These are phyloP conservation scores for Gaertneriomyces sp. DNA, from an alignment of 192 early-diverging fungal species.

Conservation along the genomic window DNA sequence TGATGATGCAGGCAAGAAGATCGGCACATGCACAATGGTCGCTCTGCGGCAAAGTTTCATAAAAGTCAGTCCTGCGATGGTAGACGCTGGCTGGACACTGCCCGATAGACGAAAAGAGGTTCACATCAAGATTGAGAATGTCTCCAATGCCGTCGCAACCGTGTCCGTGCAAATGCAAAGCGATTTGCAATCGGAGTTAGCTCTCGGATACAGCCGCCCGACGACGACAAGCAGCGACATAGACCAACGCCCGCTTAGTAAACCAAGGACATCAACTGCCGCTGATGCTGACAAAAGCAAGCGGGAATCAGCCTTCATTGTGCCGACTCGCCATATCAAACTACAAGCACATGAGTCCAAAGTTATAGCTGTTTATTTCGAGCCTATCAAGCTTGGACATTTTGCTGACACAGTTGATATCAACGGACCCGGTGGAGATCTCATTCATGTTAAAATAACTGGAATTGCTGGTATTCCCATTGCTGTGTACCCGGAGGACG, in stretches of 20 bases:
- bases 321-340: slow-evolving; percentile 30
- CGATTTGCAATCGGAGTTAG: slow-evolving; percentile 21
- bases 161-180: slow-evolving; percentile 39
- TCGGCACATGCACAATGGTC: slow-evolving; percentile 43
- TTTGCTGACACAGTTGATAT: slow-evolving; percentile 46
- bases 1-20: slow-evolving; percentile 49
- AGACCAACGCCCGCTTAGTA: neutral
- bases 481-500: slow-evolving; percentile 52
- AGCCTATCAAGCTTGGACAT: slow-evolving; percentile 47
- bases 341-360: slow-evolving; percentile 48
- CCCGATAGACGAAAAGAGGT: slow-evolving; percentile 50
- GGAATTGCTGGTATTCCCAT: slow-evolving; percentile 60
- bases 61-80: slow-evolving; percentile 41
- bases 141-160: slow-evolving; percentile 30
- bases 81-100: slow-evolving; percentile 59
- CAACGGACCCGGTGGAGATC: slow-evolving; percentile 54
- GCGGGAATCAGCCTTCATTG: slow-evolving; percentile 31
- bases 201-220: neutral
- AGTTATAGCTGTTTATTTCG: slow-evolving; percentile 45
- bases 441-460: slow-evolving; percentile 38
- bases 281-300: slow-evolving; percentile 10
- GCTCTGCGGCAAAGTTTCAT: slow-evolving; percentile 52
- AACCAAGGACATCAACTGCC: slow-evolving; percentile 3
- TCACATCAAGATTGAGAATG: slow-evolving; percentile 47
- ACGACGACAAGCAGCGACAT: neutral